These are phyloP conservation scores for Mycena sanguinolenta DNA, from an alignment of 768 basidiomycete species.

Conservation along the genomic window DNA sequence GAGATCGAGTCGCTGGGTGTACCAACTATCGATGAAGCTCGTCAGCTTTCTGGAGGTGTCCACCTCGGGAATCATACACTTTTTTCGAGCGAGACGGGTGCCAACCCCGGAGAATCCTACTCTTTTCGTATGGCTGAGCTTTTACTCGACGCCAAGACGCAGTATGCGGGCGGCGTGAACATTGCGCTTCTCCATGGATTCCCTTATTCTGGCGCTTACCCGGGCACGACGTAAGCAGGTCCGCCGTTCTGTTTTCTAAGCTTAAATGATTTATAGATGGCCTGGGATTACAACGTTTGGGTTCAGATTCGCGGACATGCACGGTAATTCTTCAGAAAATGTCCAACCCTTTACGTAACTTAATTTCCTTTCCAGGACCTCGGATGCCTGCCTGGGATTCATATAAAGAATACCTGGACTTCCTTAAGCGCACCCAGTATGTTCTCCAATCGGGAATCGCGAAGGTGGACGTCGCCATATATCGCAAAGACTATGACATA, in stretches of 20 bases:
- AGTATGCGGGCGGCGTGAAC: conserved; percentile 36
- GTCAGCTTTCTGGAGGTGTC: conserved; percentile 35
- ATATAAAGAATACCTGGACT: conserved; percentile 35
- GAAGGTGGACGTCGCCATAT: conserved; percentile 36
- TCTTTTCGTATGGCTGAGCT: conserved; percentile 32
- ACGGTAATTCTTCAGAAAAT: neutral
- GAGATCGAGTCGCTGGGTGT: conserved; percentile 36
- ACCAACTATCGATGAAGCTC: conserved; percentile 34
- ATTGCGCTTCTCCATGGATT: conserved; percentile 35
- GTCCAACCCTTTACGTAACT: neutral
- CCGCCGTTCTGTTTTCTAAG: neutral
- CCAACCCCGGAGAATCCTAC: conserved; percentile 17
- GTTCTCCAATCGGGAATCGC: conserved; percentile 30
- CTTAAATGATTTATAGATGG: conserved; percentile 1
- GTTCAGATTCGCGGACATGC: conserved; percentile 7
- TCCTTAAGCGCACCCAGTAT: conserved; percentile 32
- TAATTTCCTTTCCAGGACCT: conserved; percentile 5
- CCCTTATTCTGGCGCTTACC: conserved; percentile 35
- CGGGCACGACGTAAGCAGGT: conserved; percentile 26
- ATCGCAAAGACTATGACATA: conserved; percentile 34
- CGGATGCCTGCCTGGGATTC: conserved; percentile 33
- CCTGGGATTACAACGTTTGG: conserved; percentile 20
- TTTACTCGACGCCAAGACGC: conserved; percentile 29
- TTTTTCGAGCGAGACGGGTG: conserved; percentile 34
- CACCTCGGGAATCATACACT: conserved; percentile 34